Percentiles rank a stretch among this genome's conserved stretches.
These are phyloP conservation scores for Globisporangium polare DNA, from an alignment of 352 stramenopile species.

Conservation along the genomic window DNA sequence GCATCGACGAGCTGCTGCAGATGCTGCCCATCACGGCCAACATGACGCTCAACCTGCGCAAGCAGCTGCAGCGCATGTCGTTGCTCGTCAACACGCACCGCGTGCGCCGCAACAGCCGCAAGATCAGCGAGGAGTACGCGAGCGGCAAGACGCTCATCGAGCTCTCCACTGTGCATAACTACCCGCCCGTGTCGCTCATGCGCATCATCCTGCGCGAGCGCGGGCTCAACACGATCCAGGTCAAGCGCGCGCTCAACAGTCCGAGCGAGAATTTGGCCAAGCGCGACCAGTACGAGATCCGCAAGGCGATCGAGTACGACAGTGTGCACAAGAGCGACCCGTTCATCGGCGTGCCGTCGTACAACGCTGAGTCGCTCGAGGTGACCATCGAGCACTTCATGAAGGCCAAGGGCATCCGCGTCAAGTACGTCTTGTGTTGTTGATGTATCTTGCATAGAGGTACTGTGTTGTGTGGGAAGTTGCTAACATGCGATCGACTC, in stretches of 20 bases:
- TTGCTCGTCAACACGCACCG: slow-evolving; percentile 84
- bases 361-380: slow-evolving; percentile 74
- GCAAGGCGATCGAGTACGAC: slow-evolving; percentile 70
- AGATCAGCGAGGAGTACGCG: slow-evolving; percentile 69
- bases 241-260: slow-evolving; percentile 57
- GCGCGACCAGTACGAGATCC: slow-evolving; percentile 68
- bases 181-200: slow-evolving; percentile 81
- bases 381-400: slow-evolving; percentile 71
- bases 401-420: slow-evolving; percentile 61
- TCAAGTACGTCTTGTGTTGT: slow-evolving; percentile 47
- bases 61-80: slow-evolving; percentile 83
- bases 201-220: slow-evolving; percentile 71
- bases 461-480: neutral
- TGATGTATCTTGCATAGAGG: neutral
- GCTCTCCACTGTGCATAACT: slow-evolving; percentile 71
- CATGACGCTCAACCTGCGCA: slow-evolving; percentile 84
- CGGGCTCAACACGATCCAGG: slow-evolving; percentile 51
- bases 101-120: slow-evolving; percentile 50
- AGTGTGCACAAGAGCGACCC: slow-evolving; percentile 84
- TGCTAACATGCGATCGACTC: neutral
- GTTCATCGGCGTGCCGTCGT: slow-evolving; percentile 63
- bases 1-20: slow-evolving; percentile 74
- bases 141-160: slow-evolving; percentile 75
- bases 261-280: slow-evolving; percentile 50
- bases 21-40: slow-evolving; percentile 87